phyloP scores from a whole-genome alignment of 1,284 basidiomycete species.

The Gymnopus androsaceus region DNA sequence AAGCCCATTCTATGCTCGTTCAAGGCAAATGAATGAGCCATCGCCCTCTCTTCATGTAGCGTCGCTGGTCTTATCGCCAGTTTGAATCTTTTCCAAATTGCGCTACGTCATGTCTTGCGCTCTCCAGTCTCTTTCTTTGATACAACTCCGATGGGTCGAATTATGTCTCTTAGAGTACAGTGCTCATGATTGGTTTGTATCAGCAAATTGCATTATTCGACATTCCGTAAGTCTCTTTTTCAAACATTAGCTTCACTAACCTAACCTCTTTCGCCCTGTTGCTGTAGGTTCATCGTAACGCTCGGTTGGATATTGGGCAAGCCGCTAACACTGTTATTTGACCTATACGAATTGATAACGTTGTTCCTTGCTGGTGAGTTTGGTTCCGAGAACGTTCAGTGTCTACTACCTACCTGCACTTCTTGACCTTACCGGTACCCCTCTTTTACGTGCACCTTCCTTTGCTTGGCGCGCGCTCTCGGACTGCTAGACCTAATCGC shows the following conservation, averaged over 20 bases:
- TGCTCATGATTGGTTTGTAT: too few relatives aligned
- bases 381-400: too few relatives aligned
- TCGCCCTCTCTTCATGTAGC: conserved; percentile 34
- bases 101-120: conserved; percentile 56
- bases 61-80: conserved; percentile 61
- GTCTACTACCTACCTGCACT: too few relatives aligned
- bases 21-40: not conserved
- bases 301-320: conserved; percentile 71
- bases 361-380: conserved; percentile 47
- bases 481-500: too few relatives aligned
- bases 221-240: conserved; percentile 70
- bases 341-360: conserved; percentile 77
- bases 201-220: conserved; percentile 91
- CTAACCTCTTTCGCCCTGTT: conserved; percentile 2
- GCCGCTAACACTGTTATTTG: conserved; percentile 74
- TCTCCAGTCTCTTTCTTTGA: conserved; percentile 83
- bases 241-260: not conserved
- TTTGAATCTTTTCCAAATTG: conserved; percentile 59
- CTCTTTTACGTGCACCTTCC: too few relatives aligned
- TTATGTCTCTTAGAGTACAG: too few relatives aligned
- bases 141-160: conserved; percentile 77
- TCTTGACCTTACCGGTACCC: too few relatives aligned
- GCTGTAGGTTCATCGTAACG: conserved; percentile 53
- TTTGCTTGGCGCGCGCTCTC: too few relatives aligned
- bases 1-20: conserved; percentile 23